These are phyloP conservation scores for Proliferodiscus dingleyae DNA, from an alignment of 2,329 filamentous ascomycete genomes.

Conservation along the genomic window DNA sequence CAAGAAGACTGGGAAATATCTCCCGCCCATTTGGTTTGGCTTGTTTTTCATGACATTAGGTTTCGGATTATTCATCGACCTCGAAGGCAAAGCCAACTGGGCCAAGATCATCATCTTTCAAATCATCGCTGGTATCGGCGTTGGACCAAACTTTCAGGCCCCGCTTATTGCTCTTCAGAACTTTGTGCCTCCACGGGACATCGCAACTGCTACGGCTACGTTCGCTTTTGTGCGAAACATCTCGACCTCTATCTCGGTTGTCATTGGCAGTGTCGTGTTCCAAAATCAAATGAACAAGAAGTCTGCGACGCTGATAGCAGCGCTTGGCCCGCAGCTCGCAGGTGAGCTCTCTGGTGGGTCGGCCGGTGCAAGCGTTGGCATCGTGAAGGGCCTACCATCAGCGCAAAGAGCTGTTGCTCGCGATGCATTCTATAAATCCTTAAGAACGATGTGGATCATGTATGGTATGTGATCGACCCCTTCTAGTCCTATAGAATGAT, in stretches of 20 bases:
- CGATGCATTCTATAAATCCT: conserved; percentile 8
- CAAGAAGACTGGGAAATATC: conserved; percentile 61
- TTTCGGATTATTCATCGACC: conserved; percentile 57
- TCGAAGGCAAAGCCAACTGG: conserved; percentile 51
- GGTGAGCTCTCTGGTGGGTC: conserved; percentile 21
- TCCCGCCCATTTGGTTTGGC: conserved; percentile 52
- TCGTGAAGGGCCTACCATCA: conserved; percentile 12
- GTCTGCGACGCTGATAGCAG: conserved; percentile 12
- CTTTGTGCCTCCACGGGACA: conserved; percentile 55
- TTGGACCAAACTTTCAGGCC: conserved; percentile 64
- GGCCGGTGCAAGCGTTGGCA: conserved; percentile 17
- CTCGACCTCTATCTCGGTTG: conserved; percentile 42
- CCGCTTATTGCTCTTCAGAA: conserved; percentile 65
- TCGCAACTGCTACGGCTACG: conserved; percentile 60
- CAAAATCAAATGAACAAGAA: conserved; percentile 40
- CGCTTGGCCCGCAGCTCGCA: conserved; percentile 22
- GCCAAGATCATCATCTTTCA: conserved; percentile 55
- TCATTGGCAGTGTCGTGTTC: conserved; percentile 46
- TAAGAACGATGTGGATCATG: conserved; percentile 29
- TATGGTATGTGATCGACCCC: conserved; percentile 51
- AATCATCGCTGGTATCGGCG: conserved; percentile 56
- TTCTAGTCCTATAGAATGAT: no score
- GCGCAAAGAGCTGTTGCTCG: conserved; percentile 13
- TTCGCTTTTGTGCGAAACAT: conserved; percentile 55
- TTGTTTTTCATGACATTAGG: conserved; percentile 59